These are phyloP conservation scores for Pezicula radicicola DNA, from an alignment of 2,329 filamentous ascomycete species.

Conservation along the genomic window DNA sequence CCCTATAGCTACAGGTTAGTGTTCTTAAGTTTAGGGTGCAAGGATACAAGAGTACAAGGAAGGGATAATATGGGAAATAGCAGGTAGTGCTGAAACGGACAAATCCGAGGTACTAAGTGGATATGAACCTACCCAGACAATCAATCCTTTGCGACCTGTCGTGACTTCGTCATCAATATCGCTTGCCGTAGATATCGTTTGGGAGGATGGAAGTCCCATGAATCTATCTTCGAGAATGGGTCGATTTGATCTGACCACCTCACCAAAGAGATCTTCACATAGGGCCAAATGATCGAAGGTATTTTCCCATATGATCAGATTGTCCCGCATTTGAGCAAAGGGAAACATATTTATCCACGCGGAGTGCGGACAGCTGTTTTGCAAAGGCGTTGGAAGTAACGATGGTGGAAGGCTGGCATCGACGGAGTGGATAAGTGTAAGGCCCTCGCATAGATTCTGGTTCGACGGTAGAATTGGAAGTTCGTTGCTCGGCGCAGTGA, in stretches of 20 bases:
- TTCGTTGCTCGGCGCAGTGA: neutral
- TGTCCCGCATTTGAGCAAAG: constrained; percentile 16
- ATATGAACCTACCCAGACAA: constrained; percentile 11
- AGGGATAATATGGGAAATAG: no score
- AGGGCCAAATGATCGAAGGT: constrained; percentile 17
- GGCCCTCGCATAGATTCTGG: constrained; percentile 10
- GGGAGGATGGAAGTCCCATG: no score
- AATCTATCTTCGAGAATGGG: no score
- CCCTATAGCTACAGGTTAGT: neutral
- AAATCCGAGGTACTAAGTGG: no score
- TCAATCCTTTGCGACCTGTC: constrained; percentile 9
- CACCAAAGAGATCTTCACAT: constrained; percentile 16
- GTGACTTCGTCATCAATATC: constrained; percentile 12
- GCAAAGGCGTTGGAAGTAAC: constrained; percentile 12
- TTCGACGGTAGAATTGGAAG: neutral
- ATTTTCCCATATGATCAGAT: constrained; percentile 13
- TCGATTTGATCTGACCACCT: constrained; percentile 4
- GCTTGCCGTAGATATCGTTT: neutral
- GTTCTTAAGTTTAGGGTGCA: no score
- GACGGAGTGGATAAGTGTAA: constrained; percentile 7
- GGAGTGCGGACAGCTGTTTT: constrained; percentile 14
- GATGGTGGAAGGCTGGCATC: constrained; percentile 7
- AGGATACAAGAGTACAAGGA: no score
- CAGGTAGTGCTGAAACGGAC: no score
- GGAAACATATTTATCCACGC: constrained; percentile 20